Conservation (phyloP, 768 basidiomycete genomes). For the Coprinellus aureogranulatus region DNA sequence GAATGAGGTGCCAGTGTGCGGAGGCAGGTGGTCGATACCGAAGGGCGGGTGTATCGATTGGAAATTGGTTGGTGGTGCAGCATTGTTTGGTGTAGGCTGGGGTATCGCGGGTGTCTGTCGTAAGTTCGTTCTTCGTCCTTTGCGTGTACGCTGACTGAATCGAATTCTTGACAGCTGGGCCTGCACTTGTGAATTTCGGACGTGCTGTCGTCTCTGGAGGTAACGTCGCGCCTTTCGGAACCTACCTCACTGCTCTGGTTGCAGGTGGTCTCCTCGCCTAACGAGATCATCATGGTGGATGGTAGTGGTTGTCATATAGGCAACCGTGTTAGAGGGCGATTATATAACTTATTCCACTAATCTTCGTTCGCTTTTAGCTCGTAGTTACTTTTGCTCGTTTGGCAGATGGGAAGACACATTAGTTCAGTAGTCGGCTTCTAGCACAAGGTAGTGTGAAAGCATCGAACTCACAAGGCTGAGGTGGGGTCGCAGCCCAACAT, state of each 20-base stretch:
- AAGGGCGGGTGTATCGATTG: slow-evolving; percentile 39
- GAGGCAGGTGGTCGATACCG: slow-evolving; percentile 44
- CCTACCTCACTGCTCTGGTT: slow-evolving; percentile 42
- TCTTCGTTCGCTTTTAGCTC: too few relatives aligned
- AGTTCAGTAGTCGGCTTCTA: too few relatives aligned
- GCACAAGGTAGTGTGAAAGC: too few relatives aligned
- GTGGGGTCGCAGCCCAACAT: too few relatives aligned
- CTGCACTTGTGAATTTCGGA: slow-evolving; percentile 61
- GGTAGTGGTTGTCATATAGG: not conserved
- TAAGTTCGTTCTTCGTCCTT: slow-evolving; percentile 29
- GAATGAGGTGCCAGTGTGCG: slow-evolving; percentile 37
- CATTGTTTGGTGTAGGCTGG: slow-evolving; percentile 64
- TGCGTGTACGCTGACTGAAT: not conserved
- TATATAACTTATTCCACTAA: not conserved
- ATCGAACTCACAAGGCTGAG: too few relatives aligned
- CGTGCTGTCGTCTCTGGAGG: slow-evolving; percentile 34
- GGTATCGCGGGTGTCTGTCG: slow-evolving; percentile 60
- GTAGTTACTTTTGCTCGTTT: too few relatives aligned
- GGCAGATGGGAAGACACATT: too few relatives aligned
- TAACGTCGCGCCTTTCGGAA: slow-evolving; percentile 31
- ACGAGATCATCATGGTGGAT: too few relatives aligned
- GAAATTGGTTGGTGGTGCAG: slow-evolving; percentile 48
- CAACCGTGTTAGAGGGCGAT: slow-evolving; percentile 13
- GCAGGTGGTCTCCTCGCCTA: slow-evolving; percentile 36
- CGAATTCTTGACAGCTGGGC: slow-evolving; percentile 45